These are phyloP conservation scores for Ganoderma multipileum DNA, from an alignment of 1,284 basidiomycete genomes.

Conservation along the genomic window DNA sequence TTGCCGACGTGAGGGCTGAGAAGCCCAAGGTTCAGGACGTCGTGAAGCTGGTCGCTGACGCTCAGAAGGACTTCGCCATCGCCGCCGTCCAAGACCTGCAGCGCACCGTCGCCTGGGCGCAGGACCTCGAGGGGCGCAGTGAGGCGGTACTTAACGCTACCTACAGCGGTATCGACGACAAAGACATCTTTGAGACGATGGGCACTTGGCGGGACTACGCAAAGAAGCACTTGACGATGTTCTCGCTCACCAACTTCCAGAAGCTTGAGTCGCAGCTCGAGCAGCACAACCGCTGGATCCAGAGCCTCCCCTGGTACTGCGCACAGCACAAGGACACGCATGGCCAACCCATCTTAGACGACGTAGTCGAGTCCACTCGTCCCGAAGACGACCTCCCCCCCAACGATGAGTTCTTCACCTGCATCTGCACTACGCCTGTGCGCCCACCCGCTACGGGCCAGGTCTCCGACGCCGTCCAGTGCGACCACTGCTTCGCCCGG, in stretches of 20 bases:
- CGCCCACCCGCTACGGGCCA: slow-evolving; percentile 75
- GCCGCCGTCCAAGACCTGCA: slow-evolving; percentile 69
- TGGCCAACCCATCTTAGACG: slow-evolving; percentile 66
- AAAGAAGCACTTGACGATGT: slow-evolving; percentile 72
- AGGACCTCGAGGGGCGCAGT: slow-evolving; percentile 74
- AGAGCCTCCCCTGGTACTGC: slow-evolving; percentile 80
- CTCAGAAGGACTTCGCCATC: slow-evolving; percentile 78
- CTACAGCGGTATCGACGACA: slow-evolving; percentile 59
- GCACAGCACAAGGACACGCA: slow-evolving; percentile 66
- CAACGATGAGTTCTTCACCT: slow-evolving; percentile 80
- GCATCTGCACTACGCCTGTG: slow-evolving; percentile 78
- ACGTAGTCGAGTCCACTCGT: slow-evolving; percentile 74
- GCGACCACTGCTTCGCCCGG: slow-evolving; percentile 83
- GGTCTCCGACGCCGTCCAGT: slow-evolving; percentile 82
- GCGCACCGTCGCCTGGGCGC: slow-evolving; percentile 71
- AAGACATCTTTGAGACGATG: slow-evolving; percentile 73
- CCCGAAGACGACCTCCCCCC: slow-evolving; percentile 80
- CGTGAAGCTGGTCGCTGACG: slow-evolving; percentile 66
- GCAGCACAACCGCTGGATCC: slow-evolving; percentile 71
- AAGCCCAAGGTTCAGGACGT: slow-evolving; percentile 74
- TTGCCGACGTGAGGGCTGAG: slow-evolving; percentile 54
- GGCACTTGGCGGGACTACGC: slow-evolving; percentile 75
- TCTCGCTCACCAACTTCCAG: slow-evolving; percentile 74
- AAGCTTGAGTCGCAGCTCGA: slow-evolving; percentile 71
- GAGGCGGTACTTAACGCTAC: slow-evolving; percentile 73